These are phyloP conservation scores for Schizothecium vesticola DNA, from an alignment of 495 filamentous ascomycete genomes.

Conservation along the genomic window DNA sequence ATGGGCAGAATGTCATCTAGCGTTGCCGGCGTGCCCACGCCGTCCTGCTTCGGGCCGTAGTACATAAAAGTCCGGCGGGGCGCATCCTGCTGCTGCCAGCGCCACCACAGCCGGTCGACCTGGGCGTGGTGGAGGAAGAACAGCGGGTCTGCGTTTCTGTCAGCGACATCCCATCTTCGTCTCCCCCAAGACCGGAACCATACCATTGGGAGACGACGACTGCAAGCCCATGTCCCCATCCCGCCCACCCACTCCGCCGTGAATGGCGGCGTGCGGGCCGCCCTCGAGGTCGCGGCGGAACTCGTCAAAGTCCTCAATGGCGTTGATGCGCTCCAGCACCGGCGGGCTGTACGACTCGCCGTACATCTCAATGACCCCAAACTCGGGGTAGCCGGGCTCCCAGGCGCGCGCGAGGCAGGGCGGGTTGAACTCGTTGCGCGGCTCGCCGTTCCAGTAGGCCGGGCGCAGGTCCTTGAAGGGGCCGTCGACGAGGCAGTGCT, in stretches of 20 bases:
- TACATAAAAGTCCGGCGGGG: neutral
- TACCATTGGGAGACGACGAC: neutral
- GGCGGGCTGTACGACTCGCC: neutral
- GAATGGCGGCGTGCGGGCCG: neutral
- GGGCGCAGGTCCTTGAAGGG: neutral
- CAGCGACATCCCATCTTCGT: neutral
- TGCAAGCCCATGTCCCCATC: neutral
- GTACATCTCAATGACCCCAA: neutral
- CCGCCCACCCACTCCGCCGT: neutral
- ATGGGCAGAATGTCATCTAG: neutral
- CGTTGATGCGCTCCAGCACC: neutral
- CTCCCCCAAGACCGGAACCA: too few relatives aligned
- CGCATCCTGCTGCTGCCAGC: neutral
- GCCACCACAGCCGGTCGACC: neutral
- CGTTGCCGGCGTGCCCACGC: neutral
- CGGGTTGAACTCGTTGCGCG: neutral
- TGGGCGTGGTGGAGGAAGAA: constrained; percentile 2
- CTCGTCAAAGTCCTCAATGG: neutral
- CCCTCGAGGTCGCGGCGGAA: neutral
- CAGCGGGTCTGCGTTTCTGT: neutral
- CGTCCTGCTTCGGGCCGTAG: neutral
- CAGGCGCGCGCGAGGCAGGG: neutral
- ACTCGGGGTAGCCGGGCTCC: neutral
- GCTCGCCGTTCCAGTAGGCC: neutral
- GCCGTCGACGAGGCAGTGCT: constrained; percentile 1